These are phyloP conservation scores for Nyssa sinensis DNA, from an alignment of 148 eudicot species.

Conservation along the genomic window DNA sequence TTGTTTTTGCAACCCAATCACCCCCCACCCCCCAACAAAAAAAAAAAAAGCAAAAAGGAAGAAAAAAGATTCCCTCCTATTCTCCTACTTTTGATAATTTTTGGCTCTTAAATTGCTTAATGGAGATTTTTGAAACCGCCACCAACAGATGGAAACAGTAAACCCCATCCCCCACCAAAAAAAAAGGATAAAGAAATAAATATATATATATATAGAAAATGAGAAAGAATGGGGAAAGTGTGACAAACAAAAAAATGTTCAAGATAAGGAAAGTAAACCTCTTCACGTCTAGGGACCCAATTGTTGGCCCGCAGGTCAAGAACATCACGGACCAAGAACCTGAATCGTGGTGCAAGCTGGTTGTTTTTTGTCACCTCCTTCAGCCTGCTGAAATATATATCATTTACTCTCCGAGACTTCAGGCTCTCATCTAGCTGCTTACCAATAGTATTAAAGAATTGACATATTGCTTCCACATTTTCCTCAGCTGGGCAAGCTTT, in stretches of 20 bases:
- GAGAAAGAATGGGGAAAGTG: not conserved
- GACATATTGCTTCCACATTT: conserved; percentile 73
- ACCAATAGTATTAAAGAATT: conserved; percentile 66
- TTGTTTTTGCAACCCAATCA: too few species aligned
- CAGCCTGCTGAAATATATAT: conserved; percentile 51
- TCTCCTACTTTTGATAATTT: too few species aligned
- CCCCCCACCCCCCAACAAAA: too few species aligned
- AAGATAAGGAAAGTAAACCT: conserved; percentile 47
- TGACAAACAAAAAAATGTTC: too few species aligned
- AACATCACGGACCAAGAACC: conserved; percentile 69
- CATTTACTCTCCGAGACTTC: conserved; percentile 56
- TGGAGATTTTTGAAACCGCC: too few species aligned
- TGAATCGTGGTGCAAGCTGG: conserved; percentile 60
- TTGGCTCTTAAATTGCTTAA: too few species aligned
- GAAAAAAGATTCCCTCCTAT: too few species aligned
- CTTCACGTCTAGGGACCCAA: conserved; percentile 76
- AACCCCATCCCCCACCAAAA: too few species aligned
- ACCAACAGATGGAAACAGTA: too few species aligned
- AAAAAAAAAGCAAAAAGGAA: too few species aligned
- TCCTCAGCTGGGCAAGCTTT: conserved; percentile 73
- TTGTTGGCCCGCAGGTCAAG: conserved; percentile 57
- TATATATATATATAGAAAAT: too few species aligned
- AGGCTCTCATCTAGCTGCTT: conserved; percentile 72
- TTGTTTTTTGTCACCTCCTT: conserved; percentile 50
- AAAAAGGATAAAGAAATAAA: too few species aligned